phyloP scores from a whole-genome alignment of 2,329 filamentous ascomycete genomes.

The Neocucurbitaria cava region DNA sequence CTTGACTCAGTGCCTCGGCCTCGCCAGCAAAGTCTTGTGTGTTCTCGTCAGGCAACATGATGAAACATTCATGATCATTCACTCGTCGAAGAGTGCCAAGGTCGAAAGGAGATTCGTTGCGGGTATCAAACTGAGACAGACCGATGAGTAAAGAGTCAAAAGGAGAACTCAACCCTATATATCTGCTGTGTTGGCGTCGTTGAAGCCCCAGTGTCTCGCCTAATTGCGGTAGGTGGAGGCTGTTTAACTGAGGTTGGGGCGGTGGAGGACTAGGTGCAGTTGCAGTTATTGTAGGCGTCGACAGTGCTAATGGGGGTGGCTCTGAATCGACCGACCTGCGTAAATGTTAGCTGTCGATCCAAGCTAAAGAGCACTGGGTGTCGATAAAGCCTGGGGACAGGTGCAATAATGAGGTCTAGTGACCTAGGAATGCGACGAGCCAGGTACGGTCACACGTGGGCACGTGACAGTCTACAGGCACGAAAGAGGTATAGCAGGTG shows the following conservation, averaged over 20 bases:
- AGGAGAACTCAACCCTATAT: slow-evolving; percentile 82
- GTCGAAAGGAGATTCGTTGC: slow-evolving; percentile 78
- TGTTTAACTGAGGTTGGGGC: slow-evolving; percentile 38
- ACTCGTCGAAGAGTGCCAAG: slow-evolving; percentile 72
- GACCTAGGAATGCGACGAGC: background rate
- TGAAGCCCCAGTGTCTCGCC: slow-evolving; percentile 72
- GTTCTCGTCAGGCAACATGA: slow-evolving; percentile 76
- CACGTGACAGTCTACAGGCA: slow-evolving; percentile 27
- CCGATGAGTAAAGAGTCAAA: slow-evolving; percentile 86
- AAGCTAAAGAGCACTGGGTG: slow-evolving; percentile 5
- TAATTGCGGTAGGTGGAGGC: slow-evolving; percentile 45
- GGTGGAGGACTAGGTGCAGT: slow-evolving; percentile 48
- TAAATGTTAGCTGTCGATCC: slow-evolving; percentile 30
- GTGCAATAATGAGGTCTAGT: background rate
- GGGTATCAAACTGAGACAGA: slow-evolving; percentile 78
- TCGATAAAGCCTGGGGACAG: background rate
- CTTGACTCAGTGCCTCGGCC: slow-evolving; percentile 70
- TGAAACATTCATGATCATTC: slow-evolving; percentile 78
- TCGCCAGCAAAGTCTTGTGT: slow-evolving; percentile 77
- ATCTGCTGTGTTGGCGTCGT: slow-evolving; percentile 78
- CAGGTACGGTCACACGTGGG: slow-evolving; percentile 19
- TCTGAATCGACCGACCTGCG: slow-evolving; percentile 48
- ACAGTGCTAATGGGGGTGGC: slow-evolving; percentile 49
- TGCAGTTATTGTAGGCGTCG: slow-evolving; percentile 50
- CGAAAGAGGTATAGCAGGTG: slow-evolving; percentile 11